Percentiles rank a stretch among this genome's conserved stretches.
phyloP scores from a whole-genome alignment of 805 yeast genomes.

The Hanseniaspora hatyaiensis region DNA sequence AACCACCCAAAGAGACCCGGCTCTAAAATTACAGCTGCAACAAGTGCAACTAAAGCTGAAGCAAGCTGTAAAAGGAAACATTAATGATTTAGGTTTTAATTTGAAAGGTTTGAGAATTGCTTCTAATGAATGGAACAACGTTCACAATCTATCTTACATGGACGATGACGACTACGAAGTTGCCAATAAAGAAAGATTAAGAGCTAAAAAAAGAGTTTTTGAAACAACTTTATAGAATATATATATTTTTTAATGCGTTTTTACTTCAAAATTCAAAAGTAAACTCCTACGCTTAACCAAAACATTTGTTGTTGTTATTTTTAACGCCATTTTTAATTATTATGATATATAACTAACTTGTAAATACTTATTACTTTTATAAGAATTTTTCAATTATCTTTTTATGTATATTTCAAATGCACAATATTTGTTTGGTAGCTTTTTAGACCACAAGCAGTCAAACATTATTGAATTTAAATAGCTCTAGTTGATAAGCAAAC shows the following conservation, averaged over 20 bases:
- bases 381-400: too few relatives aligned
- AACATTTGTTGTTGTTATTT: too few relatives aligned
- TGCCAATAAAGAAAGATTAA: slow-evolving; percentile 40
- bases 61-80: slow-evolving; percentile 38
- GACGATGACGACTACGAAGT: slow-evolving; percentile 48
- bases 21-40: slow-evolving; percentile 51
- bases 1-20: slow-evolving; percentile 52
- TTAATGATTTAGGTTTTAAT: slow-evolving; percentile 65
- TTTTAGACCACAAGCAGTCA: too few relatives aligned
- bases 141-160: slow-evolving; percentile 60
- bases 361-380: too few relatives aligned
- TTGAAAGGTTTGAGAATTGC: slow-evolving; percentile 68
- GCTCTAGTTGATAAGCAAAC: too few relatives aligned
- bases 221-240: slow-evolving; percentile 35
- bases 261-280: background rate
- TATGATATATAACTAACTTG: too few relatives aligned
- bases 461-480: too few relatives aligned
- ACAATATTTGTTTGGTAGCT: too few relatives aligned
- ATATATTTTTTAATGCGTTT: background rate
- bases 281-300: too few relatives aligned
- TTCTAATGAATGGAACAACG: slow-evolving; percentile 65
- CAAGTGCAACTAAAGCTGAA: slow-evolving; percentile 55
- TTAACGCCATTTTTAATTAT: too few relatives aligned
- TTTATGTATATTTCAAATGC: too few relatives aligned
- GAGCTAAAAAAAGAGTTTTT: slow-evolving; percentile 61